A percentile compares a stretch with the other conserved stretches of the same genome.
Conservation (phyloP, 768 basidiomycete genomes). For the Scleroderma bovista region DNA sequence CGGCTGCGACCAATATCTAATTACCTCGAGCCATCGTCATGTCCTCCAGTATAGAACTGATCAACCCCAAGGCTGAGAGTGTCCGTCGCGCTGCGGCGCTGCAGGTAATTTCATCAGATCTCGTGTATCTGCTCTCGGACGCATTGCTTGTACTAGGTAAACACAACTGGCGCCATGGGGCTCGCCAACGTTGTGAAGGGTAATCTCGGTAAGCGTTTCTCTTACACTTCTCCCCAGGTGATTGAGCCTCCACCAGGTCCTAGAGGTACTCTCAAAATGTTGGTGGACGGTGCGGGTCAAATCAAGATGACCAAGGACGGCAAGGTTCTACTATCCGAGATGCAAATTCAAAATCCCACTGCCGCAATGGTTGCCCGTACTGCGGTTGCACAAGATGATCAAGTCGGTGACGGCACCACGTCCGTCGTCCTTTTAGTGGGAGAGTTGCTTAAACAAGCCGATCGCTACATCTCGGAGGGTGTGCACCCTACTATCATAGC, state of each 20-base stretch:
- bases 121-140: constrained; percentile 12
- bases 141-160: constrained; percentile 52
- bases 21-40: constrained; percentile 30
- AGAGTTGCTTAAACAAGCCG: constrained; percentile 93
- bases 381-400: constrained; percentile 97
- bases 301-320: constrained; percentile 99
- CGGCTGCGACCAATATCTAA: constrained; percentile 5
- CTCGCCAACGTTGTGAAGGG: constrained; percentile 95
- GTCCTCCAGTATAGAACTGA: constrained; percentile 85
- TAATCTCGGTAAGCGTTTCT: constrained; percentile 72
- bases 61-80: constrained; percentile 96
- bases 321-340: constrained; percentile 96
- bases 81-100: constrained; percentile 85
- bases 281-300: constrained; percentile 95
- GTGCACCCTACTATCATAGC: constrained; percentile 96
- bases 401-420: constrained; percentile 98
- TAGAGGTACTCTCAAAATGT: constrained; percentile 97
- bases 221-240: constrained; percentile 13
- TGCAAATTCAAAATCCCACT: constrained; percentile 99
- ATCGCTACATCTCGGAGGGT: constrained; percentile 96
- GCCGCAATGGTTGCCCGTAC: constrained; percentile 99
- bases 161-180: constrained; percentile 92
- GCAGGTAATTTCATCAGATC: constrained; percentile 51
- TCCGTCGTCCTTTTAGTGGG: constrained; percentile 95
- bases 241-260: constrained; percentile 57